Evolutionary conservation across 1,284 basidiomycete species (phyloP), one percentile per base, ranked within the genome.

Genomic region (Cutaneotrichosporon dermatis): DNA sequence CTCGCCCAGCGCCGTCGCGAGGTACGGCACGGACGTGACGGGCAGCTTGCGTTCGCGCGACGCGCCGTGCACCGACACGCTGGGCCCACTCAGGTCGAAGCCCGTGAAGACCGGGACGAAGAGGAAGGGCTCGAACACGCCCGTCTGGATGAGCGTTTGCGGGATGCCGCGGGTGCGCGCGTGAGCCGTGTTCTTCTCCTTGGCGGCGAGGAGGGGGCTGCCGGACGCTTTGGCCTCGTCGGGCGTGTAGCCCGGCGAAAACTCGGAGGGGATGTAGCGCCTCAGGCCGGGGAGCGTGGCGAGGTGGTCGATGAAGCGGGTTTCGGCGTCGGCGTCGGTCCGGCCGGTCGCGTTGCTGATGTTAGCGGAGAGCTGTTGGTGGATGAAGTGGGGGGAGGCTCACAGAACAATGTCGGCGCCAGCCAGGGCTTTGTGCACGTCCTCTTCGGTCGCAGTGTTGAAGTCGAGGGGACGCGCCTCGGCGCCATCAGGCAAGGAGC

Each of bases 261-360:
- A 63, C 56, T 63, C 59, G 33, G 62, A 63, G 5, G 62, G 62
- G 13, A 63, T 41, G 41, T 42, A 63, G 2, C 44, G 49, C 25
- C 35, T 35, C 4, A 60, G 56, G 4, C 12, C 25, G 3, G 36
- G 36, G 52, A 53, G 53, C 11, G 42, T 6, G 2, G 55, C 55
- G 49, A 63, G 50, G 39, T 37, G 15, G 6, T 15, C 36, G 4
- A 51, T 13, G 50, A 51, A 51, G 25, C 13, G 11, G 9, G 12
- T 4, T 13, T 40, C 50, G 25, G 41, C 44, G 4, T 43, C 50
- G 13, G 41, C 13, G 10, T 50, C n/a, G 13, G 43, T 51, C 36
- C 45, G 15, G 40, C 39, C 41, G 12, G 34, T n/a, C 4, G 61
- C 55, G 6, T 50, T 51, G 33, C 46, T 49, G 33, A 3, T 7